Percentiles rank a stretch among this genome's conserved stretches.
These are phyloP conservation scores for Crithidia bombi DNA, from an alignment of 208 protist species.

Conservation along the genomic window DNA sequence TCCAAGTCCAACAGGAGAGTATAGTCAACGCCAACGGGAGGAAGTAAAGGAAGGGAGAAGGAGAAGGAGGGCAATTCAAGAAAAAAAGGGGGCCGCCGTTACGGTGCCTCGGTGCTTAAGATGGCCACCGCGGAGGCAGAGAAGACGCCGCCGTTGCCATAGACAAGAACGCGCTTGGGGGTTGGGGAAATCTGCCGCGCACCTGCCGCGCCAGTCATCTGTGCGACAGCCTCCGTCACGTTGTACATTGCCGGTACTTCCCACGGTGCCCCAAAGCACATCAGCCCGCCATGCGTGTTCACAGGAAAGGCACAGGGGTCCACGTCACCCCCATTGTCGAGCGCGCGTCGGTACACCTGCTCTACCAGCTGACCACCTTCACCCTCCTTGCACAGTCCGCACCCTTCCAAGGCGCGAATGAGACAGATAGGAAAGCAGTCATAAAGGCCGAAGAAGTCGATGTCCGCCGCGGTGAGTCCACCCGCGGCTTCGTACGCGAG, in stretches of 20 bases:
- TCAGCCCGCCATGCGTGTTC: conserved; percentile 83
- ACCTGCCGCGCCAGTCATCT: conserved; percentile 52
- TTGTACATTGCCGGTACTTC: conserved; percentile 86
- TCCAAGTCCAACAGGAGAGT: no score
- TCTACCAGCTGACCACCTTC: conserved; percentile 66
- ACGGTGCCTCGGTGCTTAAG: conserved; percentile 52
- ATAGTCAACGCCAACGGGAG: neutral
- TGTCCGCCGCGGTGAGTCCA: conserved; percentile 52
- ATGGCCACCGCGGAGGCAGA: conserved; percentile 79
- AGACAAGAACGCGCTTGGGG: conserved; percentile 77
- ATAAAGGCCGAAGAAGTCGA: conserved; percentile 83
- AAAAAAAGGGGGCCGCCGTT: no score
- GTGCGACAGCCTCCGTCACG: conserved; percentile 59
- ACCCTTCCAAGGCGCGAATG: conserved; percentile 69
- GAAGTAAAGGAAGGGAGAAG: neutral
- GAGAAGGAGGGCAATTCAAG: neutral
- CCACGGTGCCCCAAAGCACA: conserved; percentile 82
- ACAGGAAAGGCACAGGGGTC: conserved; percentile 53
- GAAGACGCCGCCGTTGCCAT: conserved; percentile 91
- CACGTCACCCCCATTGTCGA: conserved; percentile 31
- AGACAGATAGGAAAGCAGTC: conserved; percentile 88
- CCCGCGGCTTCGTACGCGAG: conserved; percentile 56
- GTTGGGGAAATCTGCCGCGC: conserved; percentile 51
- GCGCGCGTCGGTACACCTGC: conserved; percentile 44
- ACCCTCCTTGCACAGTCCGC: conserved; percentile 61